Conservation (phyloP, 2,329 filamentous ascomycete species). For the Phaeophleospora eucalypticola region DNA sequence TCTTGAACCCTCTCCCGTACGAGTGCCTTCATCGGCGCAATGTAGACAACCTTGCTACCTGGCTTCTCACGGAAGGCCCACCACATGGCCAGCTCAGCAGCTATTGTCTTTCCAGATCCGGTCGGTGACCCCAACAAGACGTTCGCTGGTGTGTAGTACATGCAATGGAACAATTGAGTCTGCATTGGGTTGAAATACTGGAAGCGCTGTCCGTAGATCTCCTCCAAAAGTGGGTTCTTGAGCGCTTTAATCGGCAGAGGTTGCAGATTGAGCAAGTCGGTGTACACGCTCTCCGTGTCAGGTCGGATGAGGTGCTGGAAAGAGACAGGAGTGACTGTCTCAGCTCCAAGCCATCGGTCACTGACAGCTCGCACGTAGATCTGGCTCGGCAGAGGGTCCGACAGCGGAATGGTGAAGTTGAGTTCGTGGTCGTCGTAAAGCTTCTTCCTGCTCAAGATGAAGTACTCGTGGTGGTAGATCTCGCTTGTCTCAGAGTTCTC, state of each 20-base stretch:
- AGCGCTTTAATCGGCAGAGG: slow-evolving; percentile 82
- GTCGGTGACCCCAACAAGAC: slow-evolving; percentile 93
- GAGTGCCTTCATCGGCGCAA: slow-evolving; percentile 98
- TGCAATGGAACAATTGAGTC: slow-evolving; percentile 93
- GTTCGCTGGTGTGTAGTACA: slow-evolving; percentile 89
- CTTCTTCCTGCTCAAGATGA: slow-evolving; percentile 86
- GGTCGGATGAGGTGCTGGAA: slow-evolving; percentile 97
- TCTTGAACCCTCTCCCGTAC: slow-evolving; percentile 95
- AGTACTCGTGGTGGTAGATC: slow-evolving; percentile 97
- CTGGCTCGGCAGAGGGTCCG: slow-evolving; percentile 88
- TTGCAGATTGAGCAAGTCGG: slow-evolving; percentile 85
- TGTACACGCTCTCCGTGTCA: slow-evolving; percentile 96
- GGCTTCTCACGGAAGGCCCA: slow-evolving; percentile 95
- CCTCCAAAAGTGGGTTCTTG: slow-evolving; percentile 81
- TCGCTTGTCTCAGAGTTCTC: slow-evolving; percentile 97
- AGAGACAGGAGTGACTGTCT: slow-evolving; percentile 90
- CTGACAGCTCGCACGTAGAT: slow-evolving; percentile 95
- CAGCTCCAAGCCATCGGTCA: slow-evolving; percentile 92
- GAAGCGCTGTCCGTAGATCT: slow-evolving; percentile 83
- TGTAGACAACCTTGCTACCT: slow-evolving; percentile 96
- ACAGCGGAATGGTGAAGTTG: slow-evolving; percentile 93
- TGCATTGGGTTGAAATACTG: slow-evolving; percentile 99
- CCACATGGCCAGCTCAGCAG: slow-evolving; percentile 97
- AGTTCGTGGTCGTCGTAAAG: slow-evolving; percentile 94
- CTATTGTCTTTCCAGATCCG: slow-evolving; percentile 95